Base-by-base conservation (phyloP, 1,284 basidiomycete genomes). In the Malassezia cuniculi region DNA sequence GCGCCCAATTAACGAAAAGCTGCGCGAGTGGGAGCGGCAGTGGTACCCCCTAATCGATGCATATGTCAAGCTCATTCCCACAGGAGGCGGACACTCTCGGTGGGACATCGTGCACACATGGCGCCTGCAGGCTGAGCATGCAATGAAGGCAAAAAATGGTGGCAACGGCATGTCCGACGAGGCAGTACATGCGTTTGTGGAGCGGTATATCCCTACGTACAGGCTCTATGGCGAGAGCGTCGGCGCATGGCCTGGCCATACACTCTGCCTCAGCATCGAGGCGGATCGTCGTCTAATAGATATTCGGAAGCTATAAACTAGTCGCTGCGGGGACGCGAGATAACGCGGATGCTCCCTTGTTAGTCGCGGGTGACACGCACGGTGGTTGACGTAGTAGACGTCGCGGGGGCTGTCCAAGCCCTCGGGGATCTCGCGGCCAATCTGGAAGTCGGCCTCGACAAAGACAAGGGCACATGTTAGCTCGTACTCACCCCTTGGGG, bases 141-240 rank as follows among this genome's bases (percentile, higher is more conserved):
- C 75, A 35, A 87, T 90, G 85, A 89, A 85, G 65, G 71, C 74
- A 0, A 63, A 63, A 27, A 87, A 85, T 48, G 84, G 83, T 30
- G 85, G 84, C 4, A 71, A 71, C 31, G 85, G 85, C 3, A 89
- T 93, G 86, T 73, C 77, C 0, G 84, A 89, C 55, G 76, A 75
- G 52, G 75, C 74, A 58, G 83, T 90, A 19, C 77, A 76, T 61
- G 68, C 66, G 75, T 87, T 69, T 37, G 54, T 56, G n/a, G 42
- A 34, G 16, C 32, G 52, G 47, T 48, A 20, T 12, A n/a, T n/a
- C n/a, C n/a, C n/a, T n/a, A n/a, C n/a, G n/a, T n/a, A n/a, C n/a
- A n/a, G n/a, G n/a, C n/a, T n/a, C n/a, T n/a, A n/a, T n/a, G n/a
- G n/a, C n/a, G n/a, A n/a, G n/a, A n/a, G n/a, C n/a, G n/a, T n/a